These are phyloP conservation scores for Yarrowia bubula DNA, from an alignment of 805 yeast genomes.

Conservation along the genomic window DNA sequence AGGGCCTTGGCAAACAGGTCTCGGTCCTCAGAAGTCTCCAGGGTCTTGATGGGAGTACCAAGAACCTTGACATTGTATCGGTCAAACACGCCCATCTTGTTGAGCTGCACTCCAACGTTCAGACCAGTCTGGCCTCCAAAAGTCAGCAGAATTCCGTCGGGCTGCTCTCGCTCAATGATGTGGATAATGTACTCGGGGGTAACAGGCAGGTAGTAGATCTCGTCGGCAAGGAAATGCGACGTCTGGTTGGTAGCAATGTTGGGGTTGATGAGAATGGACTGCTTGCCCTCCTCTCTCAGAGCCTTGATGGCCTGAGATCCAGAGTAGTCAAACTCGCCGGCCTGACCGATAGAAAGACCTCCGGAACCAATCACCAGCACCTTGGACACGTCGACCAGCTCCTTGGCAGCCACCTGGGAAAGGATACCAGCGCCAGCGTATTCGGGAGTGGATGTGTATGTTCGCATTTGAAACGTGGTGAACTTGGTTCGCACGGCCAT, in stretches of 20 bases:
- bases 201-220: constrained; percentile 91
- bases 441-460: constrained; percentile 27
- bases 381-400: constrained; percentile 75
- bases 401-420: constrained; percentile 36
- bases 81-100: constrained; percentile 90
- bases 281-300: constrained; percentile 80
- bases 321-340: constrained; percentile 96
- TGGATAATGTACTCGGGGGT: constrained; percentile 95
- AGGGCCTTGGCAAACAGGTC: constrained; percentile 93
- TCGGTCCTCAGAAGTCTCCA: constrained; percentile 96
- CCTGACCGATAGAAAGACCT: constrained; percentile 95
- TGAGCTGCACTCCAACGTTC: constrained; percentile 92
- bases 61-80: constrained; percentile 89
- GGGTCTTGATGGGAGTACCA: constrained; percentile 95
- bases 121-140: constrained; percentile 99
- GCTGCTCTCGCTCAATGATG: constrained; percentile 92
- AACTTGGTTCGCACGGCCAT: constrained; percentile 19
- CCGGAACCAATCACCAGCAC: constrained; percentile 96
- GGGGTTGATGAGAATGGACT: constrained; percentile 86
- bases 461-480: background rate
- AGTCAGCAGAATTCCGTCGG: constrained; percentile 92
- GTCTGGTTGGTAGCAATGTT: constrained; percentile 97
- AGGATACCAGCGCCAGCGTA: constrained; percentile 44
- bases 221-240: constrained; percentile 91
- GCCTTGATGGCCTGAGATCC: constrained; percentile 99